These are phyloP conservation scores for Coemansia sp. DNA, from an alignment of 192 early-diverging fungal species.

Conservation along the genomic window DNA sequence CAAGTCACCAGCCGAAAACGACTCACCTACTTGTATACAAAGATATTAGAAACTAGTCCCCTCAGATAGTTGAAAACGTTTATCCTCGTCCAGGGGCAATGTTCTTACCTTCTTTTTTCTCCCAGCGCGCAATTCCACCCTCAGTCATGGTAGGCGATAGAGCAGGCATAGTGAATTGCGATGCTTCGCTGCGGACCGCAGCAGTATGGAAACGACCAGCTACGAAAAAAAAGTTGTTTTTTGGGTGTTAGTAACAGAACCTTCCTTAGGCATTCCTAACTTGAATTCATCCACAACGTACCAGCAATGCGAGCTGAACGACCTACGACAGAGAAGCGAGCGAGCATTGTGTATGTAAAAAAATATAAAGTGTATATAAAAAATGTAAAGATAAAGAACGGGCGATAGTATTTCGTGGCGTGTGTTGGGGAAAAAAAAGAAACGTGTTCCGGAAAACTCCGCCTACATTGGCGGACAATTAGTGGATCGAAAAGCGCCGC, in stretches of 20 bases:
- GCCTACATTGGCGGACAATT: not conserved
- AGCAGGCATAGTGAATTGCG: conserved; percentile 88
- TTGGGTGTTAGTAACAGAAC: not conserved
- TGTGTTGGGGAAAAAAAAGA: not conserved
- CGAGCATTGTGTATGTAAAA: conserved; percentile 23
- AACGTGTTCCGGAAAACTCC: not conserved
- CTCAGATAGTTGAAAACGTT: not conserved
- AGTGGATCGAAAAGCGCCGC: not conserved
- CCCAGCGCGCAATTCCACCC: conserved; percentile 91
- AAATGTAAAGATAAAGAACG: conserved; percentile 1
- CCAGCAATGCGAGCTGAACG: conserved; percentile 30
- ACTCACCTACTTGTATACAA: conserved; percentile 63
- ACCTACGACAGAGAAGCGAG: conserved; percentile 33
- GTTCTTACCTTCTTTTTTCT: conserved; percentile 71
- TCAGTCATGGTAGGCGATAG: conserved; percentile 98
- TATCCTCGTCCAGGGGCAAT: no score
- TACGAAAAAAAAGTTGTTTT: conserved; percentile 20
- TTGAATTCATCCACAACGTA: conserved; percentile 16
- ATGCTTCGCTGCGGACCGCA: conserved; percentile 21
- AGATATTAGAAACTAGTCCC: not conserved
- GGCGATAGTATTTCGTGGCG: not conserved
- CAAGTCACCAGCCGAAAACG: conserved; percentile 85
- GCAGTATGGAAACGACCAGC: conserved; percentile 70
- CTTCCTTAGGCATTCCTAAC: no score
- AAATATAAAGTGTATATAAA: not conserved